phyloP scores from a whole-genome alignment of 2,329 filamentous ascomycete genomes.

The Plenodomus biglobosus region DNA sequence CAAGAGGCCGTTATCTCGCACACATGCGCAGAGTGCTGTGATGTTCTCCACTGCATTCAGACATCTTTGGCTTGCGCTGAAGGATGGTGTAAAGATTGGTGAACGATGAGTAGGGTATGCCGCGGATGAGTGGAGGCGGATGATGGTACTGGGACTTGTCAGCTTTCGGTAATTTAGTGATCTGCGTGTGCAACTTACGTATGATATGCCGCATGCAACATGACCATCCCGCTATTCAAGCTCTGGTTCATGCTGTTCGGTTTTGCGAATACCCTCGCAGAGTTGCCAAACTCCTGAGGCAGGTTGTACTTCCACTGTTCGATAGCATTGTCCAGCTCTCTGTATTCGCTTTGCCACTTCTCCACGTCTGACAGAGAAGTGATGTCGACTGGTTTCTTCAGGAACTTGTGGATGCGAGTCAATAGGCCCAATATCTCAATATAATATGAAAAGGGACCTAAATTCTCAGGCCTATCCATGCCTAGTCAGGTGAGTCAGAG shows the following conservation, averaged over 20 bases:
- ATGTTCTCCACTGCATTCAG: constrained; percentile 72
- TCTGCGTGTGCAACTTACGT: constrained; percentile 58
- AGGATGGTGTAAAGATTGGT: constrained; percentile 85
- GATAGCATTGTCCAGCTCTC: constrained; percentile 77
- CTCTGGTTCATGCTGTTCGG: constrained; percentile 65
- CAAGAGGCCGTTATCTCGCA: constrained; percentile 71
- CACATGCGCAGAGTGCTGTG: constrained; percentile 74
- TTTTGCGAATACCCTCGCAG: constrained; percentile 69
- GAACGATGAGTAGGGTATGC: constrained; percentile 89
- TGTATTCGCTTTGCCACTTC: constrained; percentile 84
- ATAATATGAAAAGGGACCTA: constrained; percentile 87
- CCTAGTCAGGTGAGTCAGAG: background rate
- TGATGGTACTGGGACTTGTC: constrained; percentile 63
- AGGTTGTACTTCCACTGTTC: constrained; percentile 82
- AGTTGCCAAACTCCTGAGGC: constrained; percentile 81
- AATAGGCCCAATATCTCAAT: constrained; percentile 87
- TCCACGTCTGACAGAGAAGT: constrained; percentile 81
- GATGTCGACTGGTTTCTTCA: constrained; percentile 89
- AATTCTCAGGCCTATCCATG: constrained; percentile 72
- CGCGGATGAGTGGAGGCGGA: constrained; percentile 86
- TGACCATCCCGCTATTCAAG: constrained; percentile 81
- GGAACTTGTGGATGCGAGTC: constrained; percentile 82
- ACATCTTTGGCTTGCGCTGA: constrained; percentile 80
- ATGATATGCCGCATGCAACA: constrained; percentile 88
- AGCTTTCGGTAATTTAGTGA: constrained; percentile 6